Conservation (phyloP, 257 asterid species). For the Ajuga chamaepitys region DNA sequence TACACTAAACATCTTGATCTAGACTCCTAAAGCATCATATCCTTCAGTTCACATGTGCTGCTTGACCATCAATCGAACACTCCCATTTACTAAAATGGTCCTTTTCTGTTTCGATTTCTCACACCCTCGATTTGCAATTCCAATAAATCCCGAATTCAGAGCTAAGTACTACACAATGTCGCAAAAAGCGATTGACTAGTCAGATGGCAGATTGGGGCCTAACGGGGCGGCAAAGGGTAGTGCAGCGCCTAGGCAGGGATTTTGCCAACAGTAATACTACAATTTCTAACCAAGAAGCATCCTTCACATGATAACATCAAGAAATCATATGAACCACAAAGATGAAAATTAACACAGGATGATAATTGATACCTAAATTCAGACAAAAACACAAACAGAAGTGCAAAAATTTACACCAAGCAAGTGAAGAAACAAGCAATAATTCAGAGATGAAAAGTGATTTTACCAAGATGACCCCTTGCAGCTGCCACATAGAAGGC, state of each 20-base stretch:
- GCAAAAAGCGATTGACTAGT: too few relatives aligned
- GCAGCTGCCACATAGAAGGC: slow-evolving; percentile 83
- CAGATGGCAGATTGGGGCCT: too few relatives aligned
- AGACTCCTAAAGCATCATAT: background rate
- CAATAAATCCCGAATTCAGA: background rate
- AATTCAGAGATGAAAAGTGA: background rate
- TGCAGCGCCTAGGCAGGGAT: too few relatives aligned
- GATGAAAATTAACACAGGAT: background rate
- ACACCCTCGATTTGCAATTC: background rate
- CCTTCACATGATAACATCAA: background rate
- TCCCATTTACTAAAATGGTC: background rate
- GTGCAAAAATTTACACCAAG: background rate
- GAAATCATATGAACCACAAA: background rate
- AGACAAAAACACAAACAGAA: background rate
- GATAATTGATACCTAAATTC: background rate
- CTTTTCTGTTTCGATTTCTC: background rate
- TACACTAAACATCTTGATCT: background rate
- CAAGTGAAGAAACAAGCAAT: background rate
- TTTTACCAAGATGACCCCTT: slow-evolving; percentile 69
- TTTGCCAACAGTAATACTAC: too few relatives aligned
- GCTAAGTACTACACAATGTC: too few relatives aligned
- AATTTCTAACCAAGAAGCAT: background rate
- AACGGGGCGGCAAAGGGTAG: too few relatives aligned
- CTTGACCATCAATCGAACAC: background rate
- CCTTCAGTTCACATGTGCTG: background rate